Base-by-base conservation (phyloP, 1,284 basidiomycete species). In the Veloboletus limbatus region DNA sequence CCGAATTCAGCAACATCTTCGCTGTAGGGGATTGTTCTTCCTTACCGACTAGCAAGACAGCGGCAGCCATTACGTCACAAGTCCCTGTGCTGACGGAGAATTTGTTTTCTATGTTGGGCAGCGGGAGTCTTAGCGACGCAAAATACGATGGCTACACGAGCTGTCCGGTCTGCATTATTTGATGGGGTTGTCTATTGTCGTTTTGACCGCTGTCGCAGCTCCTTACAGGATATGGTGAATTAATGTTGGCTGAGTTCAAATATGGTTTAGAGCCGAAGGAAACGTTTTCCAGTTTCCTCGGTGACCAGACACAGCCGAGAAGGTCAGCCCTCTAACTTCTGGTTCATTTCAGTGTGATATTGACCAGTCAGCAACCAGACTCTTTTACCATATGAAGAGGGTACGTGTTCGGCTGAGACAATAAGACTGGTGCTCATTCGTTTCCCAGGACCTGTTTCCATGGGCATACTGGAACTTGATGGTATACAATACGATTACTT, bases 31-130 rank as follows among this genome's bases (percentile, higher is more conserved):
- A 99, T 64, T 90, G 88, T 54, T 90, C 91, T 21, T 91, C 85
- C 42, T 71, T 97, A 34, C 94, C 95, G 6, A 98, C 93, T 11
- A 93, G 90, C 67, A 99, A 97, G 77, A 99, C 96, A 1, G 92
- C 90, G 0, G 95, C 96, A 3, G 96, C 95, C 1, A 89, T 97
- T 60, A 93, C 90, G 2, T 81, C 81, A 0, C 92, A 99, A 67
- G 85, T 91, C 0, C 96, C 96, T 16, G 86, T 99, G 2, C 74
- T 98, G 39, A 82, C 88, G 1, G 89, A 96, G 68, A 99, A 98
- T 70, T 67, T 97, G 41, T 85, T 82, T 65, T 79, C 81, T 25
- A 71, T 89, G 34, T 72, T 92, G 60, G 78, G 85, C 54, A 84
- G 78, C 1, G 90, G 89, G 41, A 79, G 81, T 57, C 64, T 90